Base-by-base conservation (phyloP, 1,284 basidiomycete species). In the Leccinum fallax region DNA sequence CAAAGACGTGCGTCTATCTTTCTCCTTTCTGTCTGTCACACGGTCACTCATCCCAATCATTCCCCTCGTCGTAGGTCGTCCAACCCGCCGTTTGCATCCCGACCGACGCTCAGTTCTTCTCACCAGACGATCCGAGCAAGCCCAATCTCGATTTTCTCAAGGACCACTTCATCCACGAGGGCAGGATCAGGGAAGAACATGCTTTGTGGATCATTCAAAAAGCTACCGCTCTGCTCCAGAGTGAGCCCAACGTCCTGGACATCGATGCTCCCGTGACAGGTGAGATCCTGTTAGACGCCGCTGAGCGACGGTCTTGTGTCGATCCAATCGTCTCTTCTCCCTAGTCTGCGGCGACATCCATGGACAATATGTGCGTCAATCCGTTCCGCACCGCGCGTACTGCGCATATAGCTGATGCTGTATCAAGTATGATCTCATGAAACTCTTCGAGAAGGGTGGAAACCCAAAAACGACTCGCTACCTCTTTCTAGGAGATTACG, bases 81-180 rank as follows among this genome's bases (percentile, higher is more conserved):
- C 67, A 62, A n/a, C 62, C 60, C 51, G 57, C 63, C 11, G 28
- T 32, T 86, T 83, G 82, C 65, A 83, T 90, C 60, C 96, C 96
- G 2, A 95, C 94, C 11, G 88, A 94, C 70, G 93, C 92, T 65
- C 94, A 98, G 77, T 98, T 98, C 84, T 97, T 88, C 80, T 89
- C 89, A 57, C 85, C 86, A 58, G 85, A 87, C 66, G 92, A 95
- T 79, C 85, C 85, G 59, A 83, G 86, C 46, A 95, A 95, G 76
- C 95, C 94, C 36, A 93, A 98, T 78, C 87, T 98, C 70, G 95
- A 94, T 21, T 98, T 97, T 78, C 83, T 98, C 67, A 98, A 98
- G 83, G 98, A 98, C 73, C 97, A 99, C 79, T 98, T 98, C 76
- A 98, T 98, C 78, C 89, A 96, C 60, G 96, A 98, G 77, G 97